Evolutionary conservation across 2,329 filamentous ascomycete species (phyloP), one percentile per base, ranked within the genome.

Genomic region (Penicillium sclerotigenum): DNA sequence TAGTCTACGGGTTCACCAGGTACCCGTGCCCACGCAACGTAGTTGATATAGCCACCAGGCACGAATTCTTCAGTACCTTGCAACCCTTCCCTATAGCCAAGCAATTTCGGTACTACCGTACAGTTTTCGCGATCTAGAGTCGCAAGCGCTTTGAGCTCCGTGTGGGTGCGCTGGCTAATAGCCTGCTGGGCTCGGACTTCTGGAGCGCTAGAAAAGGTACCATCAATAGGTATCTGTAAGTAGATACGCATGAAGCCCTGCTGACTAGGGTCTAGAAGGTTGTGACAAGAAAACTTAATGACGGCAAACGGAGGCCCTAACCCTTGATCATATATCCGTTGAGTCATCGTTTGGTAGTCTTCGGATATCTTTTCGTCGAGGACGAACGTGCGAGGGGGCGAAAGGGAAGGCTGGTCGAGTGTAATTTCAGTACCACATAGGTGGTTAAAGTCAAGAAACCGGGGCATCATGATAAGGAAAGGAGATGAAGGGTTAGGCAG

Each of bases 211-310:
- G n/a, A 11, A 20, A 52, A 18, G 24, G 49, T 52, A 28, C 40
- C n/a, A 8, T 45, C 40, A 26, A 36, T 11, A 37, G 49, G 49
- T 5, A 52, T 52, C 40, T 52, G 49, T n/a, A 37, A 3, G 9
- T 52, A 52, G 14, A 46, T 45, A 1, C 49, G 22, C 13, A 52
- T 37, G n/a, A 52, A 52, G 16, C 49, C 31, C 29, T 52, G 40
- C 29, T 52, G 31, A 45, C 11, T 7, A 28, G 49, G 40, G 13
- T 52, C 31, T 5, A 20, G 6, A 36, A 29, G 24, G n/a, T 7
- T 46, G 18, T 45, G 40, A 22, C 49, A 52, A 22, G 49, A 16
- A 6, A 52, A 46, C 33, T 52, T 52, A 3, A 52, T 28, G 5
- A 37, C 40, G 22, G 24, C 49, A 16, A 45, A 52, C 16, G 40